Evolutionary conservation across 345 rosid genomes (phyloP).

Genomic region (Moringa oleifera): DNA sequence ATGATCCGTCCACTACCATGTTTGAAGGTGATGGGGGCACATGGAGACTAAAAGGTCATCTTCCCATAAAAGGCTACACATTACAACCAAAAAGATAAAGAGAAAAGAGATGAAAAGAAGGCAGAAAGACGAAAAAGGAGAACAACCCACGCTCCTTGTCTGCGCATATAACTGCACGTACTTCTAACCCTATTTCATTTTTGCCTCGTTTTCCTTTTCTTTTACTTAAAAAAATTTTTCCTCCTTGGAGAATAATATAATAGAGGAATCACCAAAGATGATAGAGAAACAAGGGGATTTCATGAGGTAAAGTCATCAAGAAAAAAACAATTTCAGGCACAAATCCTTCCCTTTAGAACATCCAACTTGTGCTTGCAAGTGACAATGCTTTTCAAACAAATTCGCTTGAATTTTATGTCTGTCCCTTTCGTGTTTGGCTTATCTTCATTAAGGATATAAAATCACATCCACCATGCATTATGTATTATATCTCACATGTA

Average conservation of each 20-base stretch:
- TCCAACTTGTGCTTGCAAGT: conserved; percentile 15
- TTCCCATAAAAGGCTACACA: conserved; percentile 27
- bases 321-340: too few species aligned
- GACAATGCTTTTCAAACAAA: conserved; percentile 24
- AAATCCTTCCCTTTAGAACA: too few species aligned
- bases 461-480: too few species aligned
- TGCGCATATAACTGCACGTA: conserved; percentile 5
- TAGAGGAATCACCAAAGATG: too few species aligned
- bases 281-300: too few species aligned
- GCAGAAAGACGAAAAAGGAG: conserved; percentile 13
- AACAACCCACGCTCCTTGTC: conserved; percentile 53
- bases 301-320: too few species aligned
- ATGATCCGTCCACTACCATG: conserved; percentile 29
- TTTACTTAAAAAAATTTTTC: too few species aligned
- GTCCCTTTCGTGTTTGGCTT: conserved; percentile 30
- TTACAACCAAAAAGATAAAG: conserved; percentile 29
- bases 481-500: too few species aligned
- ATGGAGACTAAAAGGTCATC: conserved; percentile 38
- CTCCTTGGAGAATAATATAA: too few species aligned
- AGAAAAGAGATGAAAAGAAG: conserved; percentile 21
- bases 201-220: too few species aligned
- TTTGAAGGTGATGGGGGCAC: conserved; percentile 33
- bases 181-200: too few species aligned
- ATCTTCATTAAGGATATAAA: conserved; percentile 13
- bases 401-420: conserved; percentile 21